Conservation (phyloP, 1,139 yeast species). For the Candida pseudoviswanathii region DNA sequence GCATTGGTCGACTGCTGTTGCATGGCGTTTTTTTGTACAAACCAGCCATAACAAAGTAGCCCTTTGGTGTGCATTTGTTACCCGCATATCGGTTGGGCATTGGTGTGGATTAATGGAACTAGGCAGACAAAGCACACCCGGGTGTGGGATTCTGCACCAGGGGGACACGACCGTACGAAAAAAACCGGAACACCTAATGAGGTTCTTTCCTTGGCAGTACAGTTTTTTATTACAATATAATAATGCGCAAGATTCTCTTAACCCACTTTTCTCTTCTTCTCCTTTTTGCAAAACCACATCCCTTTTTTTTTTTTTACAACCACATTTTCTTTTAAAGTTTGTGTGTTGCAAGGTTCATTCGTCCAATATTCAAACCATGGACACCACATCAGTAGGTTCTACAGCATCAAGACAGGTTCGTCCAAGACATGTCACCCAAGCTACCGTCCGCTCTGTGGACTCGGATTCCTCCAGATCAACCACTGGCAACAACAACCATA, state of each 20-base stretch:
- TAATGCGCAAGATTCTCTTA: no score
- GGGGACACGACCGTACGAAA: background rate
- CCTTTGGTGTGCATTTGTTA: no score
- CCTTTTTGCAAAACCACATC: background rate
- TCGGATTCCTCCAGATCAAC: background rate
- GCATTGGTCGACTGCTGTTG: no score
- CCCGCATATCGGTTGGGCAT: no score
- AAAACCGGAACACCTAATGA: background rate
- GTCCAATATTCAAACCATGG: background rate
- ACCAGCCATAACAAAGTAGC: no score
- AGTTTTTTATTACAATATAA: no score
- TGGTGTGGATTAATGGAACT: no score
- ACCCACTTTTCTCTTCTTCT: no score
- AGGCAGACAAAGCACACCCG: no score
- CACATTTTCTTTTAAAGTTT: background rate
- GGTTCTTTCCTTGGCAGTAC: background rate
- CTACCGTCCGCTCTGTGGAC: background rate
- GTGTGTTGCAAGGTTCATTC: background rate
- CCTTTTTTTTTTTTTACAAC: background rate
- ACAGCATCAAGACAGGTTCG: background rate
- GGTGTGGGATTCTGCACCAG: no score
- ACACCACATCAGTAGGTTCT: background rate
- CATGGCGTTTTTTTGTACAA: no score
- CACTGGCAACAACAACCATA: background rate
- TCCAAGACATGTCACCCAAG: conserved; percentile 3